Percentiles rank a stretch among this genome's conserved stretches.
Conservation (phyloP, 2,329 filamentous ascomycete species). For the Alternaria conjuncta region DNA sequence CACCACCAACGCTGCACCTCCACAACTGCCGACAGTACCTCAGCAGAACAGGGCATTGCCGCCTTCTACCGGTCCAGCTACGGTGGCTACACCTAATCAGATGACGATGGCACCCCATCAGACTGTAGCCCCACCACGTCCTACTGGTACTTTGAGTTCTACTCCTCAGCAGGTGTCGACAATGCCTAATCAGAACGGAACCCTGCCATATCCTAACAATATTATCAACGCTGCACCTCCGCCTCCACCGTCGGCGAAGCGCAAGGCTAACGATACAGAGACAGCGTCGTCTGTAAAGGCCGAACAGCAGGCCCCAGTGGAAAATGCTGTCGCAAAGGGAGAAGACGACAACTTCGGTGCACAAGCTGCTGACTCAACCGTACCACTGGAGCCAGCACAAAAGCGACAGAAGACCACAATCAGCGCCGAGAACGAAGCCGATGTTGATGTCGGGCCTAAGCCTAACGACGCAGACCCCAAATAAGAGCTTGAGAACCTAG, state of each 20-base stretch:
- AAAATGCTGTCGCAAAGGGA: too few species aligned
- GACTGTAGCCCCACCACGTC: background rate
- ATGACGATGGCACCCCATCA: background rate
- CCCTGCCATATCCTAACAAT: background rate
- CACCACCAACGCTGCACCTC: background rate
- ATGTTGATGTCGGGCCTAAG: background rate
- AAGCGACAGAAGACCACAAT: background rate
- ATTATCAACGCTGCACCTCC: too few species aligned
- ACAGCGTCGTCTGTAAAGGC: too few species aligned
- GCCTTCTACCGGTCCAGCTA: background rate
- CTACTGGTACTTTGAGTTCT: background rate
- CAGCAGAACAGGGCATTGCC: background rate
- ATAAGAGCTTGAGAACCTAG: background rate
- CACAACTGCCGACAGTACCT: background rate
- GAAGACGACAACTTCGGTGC: too few species aligned
- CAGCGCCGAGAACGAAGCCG: background rate
- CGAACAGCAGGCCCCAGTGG: too few species aligned
- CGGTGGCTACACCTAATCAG: background rate
- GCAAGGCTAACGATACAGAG: background rate
- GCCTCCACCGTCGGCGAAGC: background rate
- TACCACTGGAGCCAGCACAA: background rate
- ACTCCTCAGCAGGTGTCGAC: background rate
- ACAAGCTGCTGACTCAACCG: background rate
- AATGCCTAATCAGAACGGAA: background rate
- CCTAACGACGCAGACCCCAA: background rate